phyloP scores from a whole-genome alignment of 2,329 filamentous ascomycete species.

The Chrysoporthe deuterocubensis region DNA sequence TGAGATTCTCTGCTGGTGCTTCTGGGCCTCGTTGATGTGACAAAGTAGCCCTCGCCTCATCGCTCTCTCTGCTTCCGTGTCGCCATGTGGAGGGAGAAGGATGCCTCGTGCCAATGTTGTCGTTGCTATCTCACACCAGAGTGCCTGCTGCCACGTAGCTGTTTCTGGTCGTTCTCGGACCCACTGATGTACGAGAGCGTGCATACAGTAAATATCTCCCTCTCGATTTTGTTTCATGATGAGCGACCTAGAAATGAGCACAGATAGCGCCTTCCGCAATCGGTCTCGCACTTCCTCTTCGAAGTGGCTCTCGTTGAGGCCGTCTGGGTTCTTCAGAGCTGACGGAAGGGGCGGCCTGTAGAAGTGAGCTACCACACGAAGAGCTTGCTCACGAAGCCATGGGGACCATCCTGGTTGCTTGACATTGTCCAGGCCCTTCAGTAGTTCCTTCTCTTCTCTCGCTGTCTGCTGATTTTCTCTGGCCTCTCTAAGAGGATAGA shows the following conservation, averaged over 20 bases:
- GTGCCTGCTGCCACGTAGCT: slow-evolving; percentile 7
- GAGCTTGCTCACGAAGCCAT: background rate
- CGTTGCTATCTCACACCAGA: background rate
- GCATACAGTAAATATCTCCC: slow-evolving; percentile 1
- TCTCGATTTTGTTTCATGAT: background rate
- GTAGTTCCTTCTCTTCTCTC: background rate
- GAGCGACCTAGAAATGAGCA: slow-evolving; percentile 9
- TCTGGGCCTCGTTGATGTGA: slow-evolving; percentile 1
- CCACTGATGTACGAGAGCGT: slow-evolving; percentile 9
- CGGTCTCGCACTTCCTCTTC: slow-evolving; percentile 3
- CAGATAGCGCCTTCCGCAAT: background rate
- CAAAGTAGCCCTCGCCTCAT: background rate
- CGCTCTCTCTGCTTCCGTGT: background rate
- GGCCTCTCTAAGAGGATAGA: slow-evolving; percentile 1
- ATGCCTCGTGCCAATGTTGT: slow-evolving; percentile 4
- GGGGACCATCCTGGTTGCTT: background rate
- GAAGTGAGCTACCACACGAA: too few relatives aligned
- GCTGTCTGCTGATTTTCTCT: background rate
- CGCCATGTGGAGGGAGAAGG: slow-evolving; percentile 1
- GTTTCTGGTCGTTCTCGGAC: slow-evolving; percentile 2
- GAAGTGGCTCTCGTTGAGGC: background rate
- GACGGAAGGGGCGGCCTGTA: background rate
- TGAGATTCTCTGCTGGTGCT: background rate
- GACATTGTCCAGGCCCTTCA: background rate
- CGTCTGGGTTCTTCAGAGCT: slow-evolving; percentile 8